phyloP scores from a whole-genome alignment of 345 rosid genomes.

The Isatis tinctoria region DNA sequence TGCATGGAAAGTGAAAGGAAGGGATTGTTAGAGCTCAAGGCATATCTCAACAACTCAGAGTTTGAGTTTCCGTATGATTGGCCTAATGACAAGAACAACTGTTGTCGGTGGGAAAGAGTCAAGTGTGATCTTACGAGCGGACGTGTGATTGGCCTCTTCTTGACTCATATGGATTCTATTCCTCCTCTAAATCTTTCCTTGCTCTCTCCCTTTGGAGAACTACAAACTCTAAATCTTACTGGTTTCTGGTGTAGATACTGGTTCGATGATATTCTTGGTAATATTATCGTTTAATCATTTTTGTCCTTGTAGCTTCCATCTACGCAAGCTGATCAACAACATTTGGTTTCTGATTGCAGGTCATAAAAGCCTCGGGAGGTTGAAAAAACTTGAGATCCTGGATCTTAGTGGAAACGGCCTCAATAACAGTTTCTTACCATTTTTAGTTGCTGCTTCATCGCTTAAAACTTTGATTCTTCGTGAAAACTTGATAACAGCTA shows the following conservation, averaged over 20 bases:
- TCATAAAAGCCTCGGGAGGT: no score
- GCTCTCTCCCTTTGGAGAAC: constrained; percentile 7
- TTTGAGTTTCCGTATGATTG: background rate
- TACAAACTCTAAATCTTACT: background rate
- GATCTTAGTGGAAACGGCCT: background rate
- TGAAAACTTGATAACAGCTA: background rate
- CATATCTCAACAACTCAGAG: background rate
- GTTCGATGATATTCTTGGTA: constrained; percentile 10
- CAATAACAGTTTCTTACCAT: background rate
- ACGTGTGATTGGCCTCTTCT: background rate
- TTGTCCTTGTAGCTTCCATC: background rate
- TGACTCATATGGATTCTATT: background rate
- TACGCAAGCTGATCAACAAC: no score
- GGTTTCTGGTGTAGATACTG: background rate
- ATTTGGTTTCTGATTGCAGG: background rate
- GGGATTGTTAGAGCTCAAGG: constrained; percentile 5
- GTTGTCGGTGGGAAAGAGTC: constrained; percentile 4
- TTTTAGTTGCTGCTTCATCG: background rate
- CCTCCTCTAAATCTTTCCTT: constrained; percentile 10
- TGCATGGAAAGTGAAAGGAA: constrained; percentile 10
- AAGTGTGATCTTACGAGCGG: background rate
- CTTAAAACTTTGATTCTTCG: background rate
- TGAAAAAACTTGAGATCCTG: background rate
- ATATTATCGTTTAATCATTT: background rate
- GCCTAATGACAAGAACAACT: background rate